These are phyloP conservation scores for Cyclaneusma minus DNA, from an alignment of 2,329 filamentous ascomycete genomes.

Conservation along the genomic window DNA sequence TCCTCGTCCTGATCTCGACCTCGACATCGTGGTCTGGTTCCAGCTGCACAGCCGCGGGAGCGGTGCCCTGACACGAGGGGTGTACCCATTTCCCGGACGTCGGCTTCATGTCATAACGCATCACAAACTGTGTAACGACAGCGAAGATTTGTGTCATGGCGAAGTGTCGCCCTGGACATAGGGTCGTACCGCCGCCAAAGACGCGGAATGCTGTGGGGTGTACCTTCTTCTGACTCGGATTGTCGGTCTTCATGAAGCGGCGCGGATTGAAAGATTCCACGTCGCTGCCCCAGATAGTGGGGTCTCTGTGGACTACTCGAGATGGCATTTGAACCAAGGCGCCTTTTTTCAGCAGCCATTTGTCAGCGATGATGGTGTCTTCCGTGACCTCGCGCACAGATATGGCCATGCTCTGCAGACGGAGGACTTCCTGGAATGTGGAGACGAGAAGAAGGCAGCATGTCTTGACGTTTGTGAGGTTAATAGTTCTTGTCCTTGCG, in stretches of 20 bases:
- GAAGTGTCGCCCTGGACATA: constrained; percentile 23
- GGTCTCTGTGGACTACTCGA: constrained; percentile 17
- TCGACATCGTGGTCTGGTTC: no score
- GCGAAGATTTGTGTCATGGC: constrained; percentile 19
- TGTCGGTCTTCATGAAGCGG: constrained; percentile 16
- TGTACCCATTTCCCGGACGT: constrained; percentile 6
- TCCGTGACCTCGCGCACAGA: constrained; percentile 21
- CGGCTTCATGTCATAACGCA: constrained; percentile 18
- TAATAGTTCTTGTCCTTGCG: no score
- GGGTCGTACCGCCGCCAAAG: constrained; percentile 19
- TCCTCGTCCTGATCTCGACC: no score
- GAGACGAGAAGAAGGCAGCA: constrained; percentile 24
- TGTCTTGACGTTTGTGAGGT: constrained; percentile 19
- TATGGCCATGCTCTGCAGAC: constrained; percentile 21
- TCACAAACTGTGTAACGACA: constrained; percentile 17
- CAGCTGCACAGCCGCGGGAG: no score
- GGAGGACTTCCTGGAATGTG: constrained; percentile 25
- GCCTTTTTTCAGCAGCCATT: constrained; percentile 21
- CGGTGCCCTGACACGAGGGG: no score
- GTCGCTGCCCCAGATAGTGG: constrained; percentile 18
- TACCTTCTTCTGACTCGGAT: constrained; percentile 7
- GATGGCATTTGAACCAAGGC: constrained; percentile 21
- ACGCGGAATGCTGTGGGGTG: constrained; percentile 17
- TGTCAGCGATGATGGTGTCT: constrained; percentile 18
- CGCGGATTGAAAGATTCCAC: constrained; percentile 18